Base-by-base conservation (phyloP, 352 stramenopile genomes). In the Phytophthora lateralis region DNA sequence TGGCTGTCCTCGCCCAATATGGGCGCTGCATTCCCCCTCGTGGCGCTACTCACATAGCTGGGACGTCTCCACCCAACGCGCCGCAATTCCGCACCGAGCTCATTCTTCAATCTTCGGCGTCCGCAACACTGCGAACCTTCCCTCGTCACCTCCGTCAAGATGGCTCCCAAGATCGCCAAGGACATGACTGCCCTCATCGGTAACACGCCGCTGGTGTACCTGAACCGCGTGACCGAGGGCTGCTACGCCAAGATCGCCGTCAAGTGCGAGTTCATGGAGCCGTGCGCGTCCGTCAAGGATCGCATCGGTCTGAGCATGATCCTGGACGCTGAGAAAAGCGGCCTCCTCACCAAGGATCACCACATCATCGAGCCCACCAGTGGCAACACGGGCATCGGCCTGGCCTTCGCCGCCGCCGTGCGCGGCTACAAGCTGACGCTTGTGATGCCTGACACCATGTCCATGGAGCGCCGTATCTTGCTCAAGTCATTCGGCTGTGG, bases 111-210 rank as follows among this genome's bases (percentile, higher is more conserved):
- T 64, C 29, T n/a, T 43, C 48, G 7, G 41, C 38, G 48, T 43
- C 34, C 26, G 48, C 18, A 7, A 45, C 62, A 60, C 21, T 24
- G n/a, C 45, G 18, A 35, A 15, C 17, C 14, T 14, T 14, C 21
- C 18, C 29, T 0, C 20, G 9, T 11, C 29, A 44, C 21, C 10
- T 49, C 11, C 8, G 17, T 55, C 53, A 58, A 65, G 47, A 64
- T 63, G 50, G 53, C 65, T 14, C 51, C 63, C 62, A 63, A 90
- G 63, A 98, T 98, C 71, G 95, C 93, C 68, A 86, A 97, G 42
- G 91, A 97, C 71, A 92, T 98, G 73, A 96, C 97, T 20, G 91
- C 91, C 55, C 85, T 98, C 47, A 98, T 98, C 71, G 96, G 96
- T 35, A 96, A 96, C 61, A 98, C 96, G 24, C 96, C 96, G 35